phyloP scores from a whole-genome alignment of 345 rosid species.

The Citrus cavaleriei region DNA sequence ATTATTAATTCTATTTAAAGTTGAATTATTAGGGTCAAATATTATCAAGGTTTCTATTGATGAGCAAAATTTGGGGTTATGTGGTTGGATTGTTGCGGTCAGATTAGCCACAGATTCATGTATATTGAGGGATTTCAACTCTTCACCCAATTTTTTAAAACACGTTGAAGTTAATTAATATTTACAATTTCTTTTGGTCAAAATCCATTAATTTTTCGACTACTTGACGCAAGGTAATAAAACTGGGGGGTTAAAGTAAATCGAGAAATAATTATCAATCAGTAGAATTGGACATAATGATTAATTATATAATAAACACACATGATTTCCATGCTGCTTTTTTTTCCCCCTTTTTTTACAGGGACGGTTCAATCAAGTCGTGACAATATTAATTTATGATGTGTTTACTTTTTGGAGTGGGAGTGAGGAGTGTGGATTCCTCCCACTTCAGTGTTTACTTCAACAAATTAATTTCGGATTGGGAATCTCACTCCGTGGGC shows the following conservation, averaged over 20 bases:
- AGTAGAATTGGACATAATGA: background rate
- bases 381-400: too few species aligned
- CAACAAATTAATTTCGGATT: too few species aligned
- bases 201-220: background rate
- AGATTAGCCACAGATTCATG: background rate
- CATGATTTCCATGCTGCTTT: too few species aligned
- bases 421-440: too few species aligned
- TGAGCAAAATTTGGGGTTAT: background rate
- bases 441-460: too few species aligned
- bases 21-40: constrained; percentile 1
- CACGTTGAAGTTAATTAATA: background rate
- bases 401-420: too few species aligned
- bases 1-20: background rate
- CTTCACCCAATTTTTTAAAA: background rate
- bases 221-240: background rate
- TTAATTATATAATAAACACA: too few species aligned
- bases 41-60: too few species aligned
- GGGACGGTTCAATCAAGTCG: too few species aligned
- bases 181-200: background rate
- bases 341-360: too few species aligned
- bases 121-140: background rate
- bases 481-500: too few species aligned
- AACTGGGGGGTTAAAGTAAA: background rate
- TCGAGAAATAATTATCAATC: background rate
- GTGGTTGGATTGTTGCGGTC: background rate